Conservation (phyloP, 2,329 filamentous ascomycete genomes). For the Penicillium sumatraense region DNA sequence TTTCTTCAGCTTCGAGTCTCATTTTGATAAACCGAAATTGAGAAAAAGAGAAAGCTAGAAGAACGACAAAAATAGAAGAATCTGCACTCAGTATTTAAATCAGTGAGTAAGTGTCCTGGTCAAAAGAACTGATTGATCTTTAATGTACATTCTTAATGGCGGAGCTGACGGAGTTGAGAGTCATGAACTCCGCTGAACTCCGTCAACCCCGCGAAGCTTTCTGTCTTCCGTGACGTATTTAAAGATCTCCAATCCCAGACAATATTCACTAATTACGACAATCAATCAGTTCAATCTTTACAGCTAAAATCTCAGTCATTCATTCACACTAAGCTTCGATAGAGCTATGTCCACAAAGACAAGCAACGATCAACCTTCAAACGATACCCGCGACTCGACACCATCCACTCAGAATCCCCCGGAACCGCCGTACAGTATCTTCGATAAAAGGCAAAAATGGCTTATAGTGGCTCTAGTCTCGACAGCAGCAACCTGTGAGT, state of each 20-base stretch:
- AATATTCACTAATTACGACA: not conserved
- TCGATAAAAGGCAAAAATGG: slow-evolving; percentile 54
- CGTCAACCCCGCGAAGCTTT: not conserved
- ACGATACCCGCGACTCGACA: not conserved
- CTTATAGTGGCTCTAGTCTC: slow-evolving; percentile 55
- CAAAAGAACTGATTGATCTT: not conserved
- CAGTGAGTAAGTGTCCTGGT: too few species aligned
- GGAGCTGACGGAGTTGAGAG: not conserved
- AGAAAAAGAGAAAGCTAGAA: not conserved
- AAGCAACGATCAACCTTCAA: not conserved
- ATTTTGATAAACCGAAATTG: not conserved
- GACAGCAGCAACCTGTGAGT: slow-evolving; percentile 56
- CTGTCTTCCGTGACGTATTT: not conserved
- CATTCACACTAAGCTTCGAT: not conserved
- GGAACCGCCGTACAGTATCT: slow-evolving; percentile 53
- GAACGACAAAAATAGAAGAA: not conserved
- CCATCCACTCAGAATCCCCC: not conserved
- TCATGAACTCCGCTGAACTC: slow-evolving; percentile 6
- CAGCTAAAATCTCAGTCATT: not conserved
- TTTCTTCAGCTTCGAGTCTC: not conserved
- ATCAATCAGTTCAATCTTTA: not conserved
- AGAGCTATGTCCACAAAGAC: not conserved
- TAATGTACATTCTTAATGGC: not conserved
- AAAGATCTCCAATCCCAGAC: not conserved
- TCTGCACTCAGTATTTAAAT: too few species aligned